Conservation (phyloP, 208 protist species). For the Tritrichomonas foetus region DNA sequence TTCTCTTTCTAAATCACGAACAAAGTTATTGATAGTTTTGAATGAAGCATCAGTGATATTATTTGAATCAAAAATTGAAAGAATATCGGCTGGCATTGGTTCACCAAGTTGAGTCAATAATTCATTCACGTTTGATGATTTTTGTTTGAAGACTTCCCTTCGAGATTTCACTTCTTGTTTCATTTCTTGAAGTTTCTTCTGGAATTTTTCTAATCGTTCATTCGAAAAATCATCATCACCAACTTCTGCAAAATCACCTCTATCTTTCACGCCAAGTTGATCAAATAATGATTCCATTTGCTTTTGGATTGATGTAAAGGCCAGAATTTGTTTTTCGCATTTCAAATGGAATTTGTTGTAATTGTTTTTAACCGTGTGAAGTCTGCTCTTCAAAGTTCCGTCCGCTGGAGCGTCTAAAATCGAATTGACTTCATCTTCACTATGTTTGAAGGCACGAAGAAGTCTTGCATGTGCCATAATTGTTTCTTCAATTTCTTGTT, state of each 20-base stretch:
- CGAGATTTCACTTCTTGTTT: neutral
- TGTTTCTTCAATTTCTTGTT: no score
- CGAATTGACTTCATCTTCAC: no score
- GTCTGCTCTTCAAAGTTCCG: no score
- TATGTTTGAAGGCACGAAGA: no score
- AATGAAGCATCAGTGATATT: neutral
- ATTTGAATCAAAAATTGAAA: neutral
- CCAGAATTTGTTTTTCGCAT: no score
- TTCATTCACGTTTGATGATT: no score
- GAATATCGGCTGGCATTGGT: neutral
- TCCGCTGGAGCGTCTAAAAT: no score
- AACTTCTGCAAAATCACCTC: neutral
- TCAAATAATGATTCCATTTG: neutral
- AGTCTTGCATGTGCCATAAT: no score
- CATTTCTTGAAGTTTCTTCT: neutral
- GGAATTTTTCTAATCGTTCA: neutral
- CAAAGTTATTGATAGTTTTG: neutral
- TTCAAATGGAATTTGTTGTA: no score
- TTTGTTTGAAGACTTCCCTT: neutral
- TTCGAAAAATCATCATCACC: neutral
- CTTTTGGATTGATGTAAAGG: neutral
- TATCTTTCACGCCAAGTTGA: neutral
- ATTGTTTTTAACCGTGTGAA: no score
- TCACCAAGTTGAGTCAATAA: neutral
- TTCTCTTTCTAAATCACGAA: neutral